Percentiles rank a stretch among this genome's conserved stretches.
Evolutionary conservation across 108 stramenopile genomes (phyloP).

Genomic region (Cyclotella choctawhatcheeana): DNA sequence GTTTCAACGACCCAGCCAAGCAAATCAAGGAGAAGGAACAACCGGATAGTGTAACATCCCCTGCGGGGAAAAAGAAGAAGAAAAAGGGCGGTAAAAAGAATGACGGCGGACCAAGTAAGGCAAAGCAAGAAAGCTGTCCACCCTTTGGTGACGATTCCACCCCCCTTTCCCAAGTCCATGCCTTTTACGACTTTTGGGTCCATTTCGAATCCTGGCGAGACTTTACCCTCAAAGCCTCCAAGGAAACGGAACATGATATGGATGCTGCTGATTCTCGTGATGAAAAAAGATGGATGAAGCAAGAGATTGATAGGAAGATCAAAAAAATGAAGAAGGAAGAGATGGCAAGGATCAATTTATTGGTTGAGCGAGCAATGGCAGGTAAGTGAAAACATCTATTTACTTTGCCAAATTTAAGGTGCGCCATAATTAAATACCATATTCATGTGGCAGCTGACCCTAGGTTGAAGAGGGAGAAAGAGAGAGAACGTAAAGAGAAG

Average conservation of each 20-base stretch:
- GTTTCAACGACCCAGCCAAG: slow-evolving; percentile 50
- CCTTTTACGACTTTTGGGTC: slow-evolving; percentile 97
- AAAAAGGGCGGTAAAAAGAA: slow-evolving; percentile 48
- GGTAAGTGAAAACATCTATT: too few relatives aligned
- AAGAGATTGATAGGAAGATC: slow-evolving; percentile 93
- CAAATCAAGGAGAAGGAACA: slow-evolving; percentile 22
- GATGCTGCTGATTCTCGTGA: slow-evolving; percentile 92
- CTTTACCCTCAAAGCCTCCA: slow-evolving; percentile 81
- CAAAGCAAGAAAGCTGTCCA: slow-evolving; percentile 59
- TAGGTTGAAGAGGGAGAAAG: slow-evolving; percentile 75
- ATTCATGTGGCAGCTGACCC: slow-evolving; percentile 96
- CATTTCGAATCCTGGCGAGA: slow-evolving; percentile 97
- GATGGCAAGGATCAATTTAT: slow-evolving; percentile 80
- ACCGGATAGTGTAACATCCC: slow-evolving; percentile 21
- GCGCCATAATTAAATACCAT: too few relatives aligned
- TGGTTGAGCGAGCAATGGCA: slow-evolving; percentile 97
- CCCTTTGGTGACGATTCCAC: slow-evolving; percentile 89
- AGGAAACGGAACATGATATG: slow-evolving; percentile 84
- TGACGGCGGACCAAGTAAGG: too few relatives aligned
- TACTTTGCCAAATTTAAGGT: too few relatives aligned
- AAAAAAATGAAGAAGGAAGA: slow-evolving; percentile 95
- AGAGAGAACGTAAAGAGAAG: slow-evolving; percentile 60
- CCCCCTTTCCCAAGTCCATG: slow-evolving; percentile 85
- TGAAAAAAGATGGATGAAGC: slow-evolving; percentile 98
- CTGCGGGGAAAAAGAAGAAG: slow-evolving; percentile 40